Base-by-base conservation (phyloP, 2,329 filamentous ascomycete species). In the Fusarium denticulatum region DNA sequence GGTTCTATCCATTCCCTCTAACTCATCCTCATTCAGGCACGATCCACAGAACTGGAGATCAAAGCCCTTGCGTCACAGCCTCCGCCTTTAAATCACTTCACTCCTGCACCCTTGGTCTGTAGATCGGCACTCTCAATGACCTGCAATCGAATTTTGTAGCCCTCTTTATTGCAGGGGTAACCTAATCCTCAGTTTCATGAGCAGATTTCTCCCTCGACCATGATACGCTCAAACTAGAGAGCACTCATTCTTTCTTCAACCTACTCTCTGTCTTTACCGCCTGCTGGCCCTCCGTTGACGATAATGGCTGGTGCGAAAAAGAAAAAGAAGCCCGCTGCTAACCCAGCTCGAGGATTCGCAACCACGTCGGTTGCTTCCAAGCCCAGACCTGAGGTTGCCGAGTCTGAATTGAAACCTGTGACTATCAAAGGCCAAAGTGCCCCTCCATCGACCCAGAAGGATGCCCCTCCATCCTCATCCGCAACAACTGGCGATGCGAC, bases 351-450 rank as follows among this genome's bases (percentile, higher is more conserved):
- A 82, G 96, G 95, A 24, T 97, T 98, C 84, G 94, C 96, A 73
- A 99, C 96, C 10, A 97, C 94, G 18, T 98, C 96, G 3, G 89
- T 97, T 67, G 94, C 95, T 47, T 97, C 94, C 30, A 97, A 95
- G 77, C 88, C 91, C 14, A 88, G 94, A 80, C 86, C 89, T 50
- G 94, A 96, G 68, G 80, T 79, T 45, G 74, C 80, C 56, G 85
- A 87, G 69, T 69, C 79, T 59, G 82, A 83, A 42, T 67, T 76
- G 61, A 79, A 78, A 50, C 59, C 75, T 55, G 62, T 64, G 49
- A 57, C 69, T 55, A 61, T 64, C 69, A 74, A 77, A 61, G 69
- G 73, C 52, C 77, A 76, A 74, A 70, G 72, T 79, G 76, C 79
- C 75, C 78, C 80, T 78, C 77, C 81, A 77, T 76, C 79, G 20